Conservation (phyloP, 2,329 filamentous ascomycete species). For the Orbilia blumenaviensis region DNA sequence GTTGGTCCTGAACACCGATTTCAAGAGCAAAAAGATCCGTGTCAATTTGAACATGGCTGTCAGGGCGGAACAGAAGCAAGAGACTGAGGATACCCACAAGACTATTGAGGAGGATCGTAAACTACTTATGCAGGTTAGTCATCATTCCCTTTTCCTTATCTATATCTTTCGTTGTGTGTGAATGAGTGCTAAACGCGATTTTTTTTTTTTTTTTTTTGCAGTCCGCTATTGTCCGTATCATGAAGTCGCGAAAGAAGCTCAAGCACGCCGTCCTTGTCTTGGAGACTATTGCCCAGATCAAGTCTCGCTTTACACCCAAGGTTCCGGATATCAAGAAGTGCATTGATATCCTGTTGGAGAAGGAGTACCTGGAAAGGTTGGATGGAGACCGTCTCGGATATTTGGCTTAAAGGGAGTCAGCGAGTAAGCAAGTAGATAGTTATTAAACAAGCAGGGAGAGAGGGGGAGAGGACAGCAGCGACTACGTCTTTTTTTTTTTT, state of each 20-base stretch:
- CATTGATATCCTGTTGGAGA: constrained; percentile 97
- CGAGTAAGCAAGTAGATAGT: no score
- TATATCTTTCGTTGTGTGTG: no score
- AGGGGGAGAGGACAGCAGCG: not conserved
- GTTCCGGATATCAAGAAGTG: constrained; percentile 98
- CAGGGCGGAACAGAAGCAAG: constrained; percentile 94
- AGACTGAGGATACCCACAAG: constrained; percentile 97
- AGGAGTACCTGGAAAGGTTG: constrained; percentile 95
- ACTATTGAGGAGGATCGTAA: constrained; percentile 98
- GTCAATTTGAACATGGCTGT: constrained; percentile 95
- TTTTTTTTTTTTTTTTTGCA: not conserved
- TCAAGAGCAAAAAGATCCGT: constrained; percentile 98
- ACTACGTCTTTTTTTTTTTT: constrained; percentile 4
- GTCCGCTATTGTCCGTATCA: constrained; percentile 97
- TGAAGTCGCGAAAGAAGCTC: constrained; percentile 99
- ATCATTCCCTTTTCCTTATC: not conserved
- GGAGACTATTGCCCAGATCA: constrained; percentile 96
- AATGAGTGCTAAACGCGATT: no score
- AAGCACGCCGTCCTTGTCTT: constrained; percentile 94
- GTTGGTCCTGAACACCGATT: constrained; percentile 89
- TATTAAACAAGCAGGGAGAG: not conserved
- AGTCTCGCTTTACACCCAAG: constrained; percentile 89
- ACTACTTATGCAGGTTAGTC: constrained; percentile 88
- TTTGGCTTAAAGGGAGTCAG: constrained; percentile 70
- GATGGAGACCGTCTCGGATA: constrained; percentile 96